phyloP scores from a whole-genome alignment of 2,329 filamentous ascomycete species.

The Fusarium clavum region DNA sequence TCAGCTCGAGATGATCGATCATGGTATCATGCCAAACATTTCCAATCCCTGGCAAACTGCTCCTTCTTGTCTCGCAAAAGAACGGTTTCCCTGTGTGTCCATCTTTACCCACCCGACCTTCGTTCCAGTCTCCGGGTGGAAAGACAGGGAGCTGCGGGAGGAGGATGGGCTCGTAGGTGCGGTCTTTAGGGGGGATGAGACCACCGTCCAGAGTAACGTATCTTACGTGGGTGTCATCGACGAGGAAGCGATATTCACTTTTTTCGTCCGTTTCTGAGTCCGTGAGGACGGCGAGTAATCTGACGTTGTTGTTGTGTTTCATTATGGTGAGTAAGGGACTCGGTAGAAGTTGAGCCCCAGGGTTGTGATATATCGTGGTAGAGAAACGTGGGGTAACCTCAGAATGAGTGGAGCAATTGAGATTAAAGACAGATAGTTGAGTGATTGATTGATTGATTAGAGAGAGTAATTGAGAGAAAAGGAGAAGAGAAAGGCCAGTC shows the following conservation, averaged over 20 bases:
- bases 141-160: slow-evolving; percentile 52
- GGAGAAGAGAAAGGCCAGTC: background rate
- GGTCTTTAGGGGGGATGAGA: slow-evolving; percentile 48
- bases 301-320: slow-evolving; percentile 41
- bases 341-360: background rate
- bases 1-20: slow-evolving; percentile 53
- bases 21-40: slow-evolving; percentile 51
- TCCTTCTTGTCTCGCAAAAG: slow-evolving; percentile 45
- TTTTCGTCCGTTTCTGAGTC: slow-evolving; percentile 43
- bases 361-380: background rate
- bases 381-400: slow-evolving; percentile 16
- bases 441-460: background rate
- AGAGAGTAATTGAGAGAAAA: background rate
- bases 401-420: background rate
- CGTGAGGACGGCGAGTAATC: slow-evolving; percentile 43
- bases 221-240: slow-evolving; percentile 53
- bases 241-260: slow-evolving; percentile 54
- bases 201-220: slow-evolving; percentile 55
- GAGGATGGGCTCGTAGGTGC: slow-evolving; percentile 50
- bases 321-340: slow-evolving; percentile 13
- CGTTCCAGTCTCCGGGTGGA: slow-evolving; percentile 56
- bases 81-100: slow-evolving; percentile 38
- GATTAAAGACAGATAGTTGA: background rate
- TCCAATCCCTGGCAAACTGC: slow-evolving; percentile 48
- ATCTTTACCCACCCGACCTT: slow-evolving; percentile 50